Percentiles rank a stretch among this genome's conserved stretches.
These are phyloP conservation scores for Quercus tomentella DNA, from an alignment of 331 rosid species.

Conservation along the genomic window DNA sequence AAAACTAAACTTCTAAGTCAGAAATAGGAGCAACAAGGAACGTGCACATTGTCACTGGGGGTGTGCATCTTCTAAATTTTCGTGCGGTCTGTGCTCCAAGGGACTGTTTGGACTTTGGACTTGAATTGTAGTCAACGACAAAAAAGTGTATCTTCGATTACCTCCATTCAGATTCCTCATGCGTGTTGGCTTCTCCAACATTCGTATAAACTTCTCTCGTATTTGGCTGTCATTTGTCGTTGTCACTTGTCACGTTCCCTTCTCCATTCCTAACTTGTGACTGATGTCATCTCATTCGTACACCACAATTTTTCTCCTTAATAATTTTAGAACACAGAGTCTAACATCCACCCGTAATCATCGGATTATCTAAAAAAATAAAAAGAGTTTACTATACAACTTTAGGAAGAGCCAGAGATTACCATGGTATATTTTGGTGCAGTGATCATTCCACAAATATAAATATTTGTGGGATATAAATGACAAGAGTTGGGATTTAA, in stretches of 20 bases:
- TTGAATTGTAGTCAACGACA: constrained; percentile 23
- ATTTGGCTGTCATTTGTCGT: background rate
- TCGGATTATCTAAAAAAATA: too few relatives aligned
- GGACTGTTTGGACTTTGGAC: background rate
- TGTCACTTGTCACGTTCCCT: background rate
- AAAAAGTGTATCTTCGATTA: constrained; percentile 23
- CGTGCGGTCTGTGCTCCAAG: background rate
- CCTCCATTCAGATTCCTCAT: constrained; percentile 21
- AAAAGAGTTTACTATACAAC: too few relatives aligned
- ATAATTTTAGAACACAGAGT: too few relatives aligned
- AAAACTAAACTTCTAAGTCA: background rate
- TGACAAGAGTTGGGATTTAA: accelerated
- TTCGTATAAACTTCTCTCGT: too few relatives aligned
- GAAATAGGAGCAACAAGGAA: background rate
- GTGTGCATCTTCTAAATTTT: background rate
- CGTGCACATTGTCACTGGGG: background rate
- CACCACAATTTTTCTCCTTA: too few relatives aligned
- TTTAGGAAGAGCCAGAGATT: too few relatives aligned
- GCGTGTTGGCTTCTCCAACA: too few relatives aligned
- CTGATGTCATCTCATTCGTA: too few relatives aligned
- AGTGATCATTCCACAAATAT: accelerated
- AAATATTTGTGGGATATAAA: accelerated
- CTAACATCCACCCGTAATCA: too few relatives aligned
- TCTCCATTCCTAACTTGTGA: too few relatives aligned
- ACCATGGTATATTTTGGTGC: accelerated